phyloP scores from a whole-genome alignment of 331 rosid species.

The Arachis monticola region DNA sequence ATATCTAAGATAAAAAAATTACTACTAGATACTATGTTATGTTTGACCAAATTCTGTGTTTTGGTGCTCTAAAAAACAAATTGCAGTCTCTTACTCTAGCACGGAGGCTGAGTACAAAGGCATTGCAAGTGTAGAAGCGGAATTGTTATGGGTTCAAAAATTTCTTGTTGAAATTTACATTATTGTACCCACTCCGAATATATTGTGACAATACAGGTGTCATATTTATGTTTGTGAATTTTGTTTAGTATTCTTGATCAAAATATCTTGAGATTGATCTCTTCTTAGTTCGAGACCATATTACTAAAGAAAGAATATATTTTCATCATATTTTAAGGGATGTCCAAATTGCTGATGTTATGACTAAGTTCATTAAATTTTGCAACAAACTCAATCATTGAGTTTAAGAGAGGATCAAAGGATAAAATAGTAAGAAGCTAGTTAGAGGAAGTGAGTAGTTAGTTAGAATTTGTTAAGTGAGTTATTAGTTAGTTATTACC shows the following conservation, averaged over 20 bases:
- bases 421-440: not conserved
- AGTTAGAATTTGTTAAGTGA: too few species aligned
- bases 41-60: not conserved
- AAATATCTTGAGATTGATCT: not conserved
- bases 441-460: too few species aligned
- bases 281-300: not conserved
- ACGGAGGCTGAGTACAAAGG: not conserved
- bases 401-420: not conserved
- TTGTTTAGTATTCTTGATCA: not conserved
- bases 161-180: not conserved
- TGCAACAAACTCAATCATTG: too few species aligned
- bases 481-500: too few species aligned
- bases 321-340: not conserved
- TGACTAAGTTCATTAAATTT: too few species aligned
- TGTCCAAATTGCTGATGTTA: too few species aligned
- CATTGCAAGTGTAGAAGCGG: not conserved
- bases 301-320: not conserved
- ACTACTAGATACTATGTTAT: not conserved
- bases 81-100: not conserved
- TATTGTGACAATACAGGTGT: not conserved
- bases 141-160: not conserved
- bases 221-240: not conserved
- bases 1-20: fast-evolving
- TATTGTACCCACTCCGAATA: not conserved
- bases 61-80: not conserved